phyloP scores from a whole-genome alignment of 2,329 filamentous ascomycete genomes.

The Sporothrix humicola region DNA sequence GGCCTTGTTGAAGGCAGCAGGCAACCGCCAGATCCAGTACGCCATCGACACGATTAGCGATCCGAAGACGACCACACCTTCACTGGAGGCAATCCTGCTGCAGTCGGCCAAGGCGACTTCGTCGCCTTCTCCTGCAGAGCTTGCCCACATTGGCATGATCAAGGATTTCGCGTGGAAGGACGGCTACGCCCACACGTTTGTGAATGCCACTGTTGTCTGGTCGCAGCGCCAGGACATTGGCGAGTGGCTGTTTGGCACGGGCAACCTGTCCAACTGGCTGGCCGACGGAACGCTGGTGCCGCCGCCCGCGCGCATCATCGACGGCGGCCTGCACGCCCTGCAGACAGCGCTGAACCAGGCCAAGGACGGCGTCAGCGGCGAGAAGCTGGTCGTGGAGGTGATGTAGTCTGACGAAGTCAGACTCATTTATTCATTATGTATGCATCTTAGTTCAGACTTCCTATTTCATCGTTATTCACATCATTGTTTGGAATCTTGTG shows the following conservation, averaged over 20 bases:
- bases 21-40: neutral
- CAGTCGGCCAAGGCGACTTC: too few species aligned
- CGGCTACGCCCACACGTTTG: neutral
- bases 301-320: neutral
- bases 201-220: neutral
- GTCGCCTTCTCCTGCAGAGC: neutral
- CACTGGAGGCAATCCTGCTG: neutral
- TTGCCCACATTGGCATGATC: neutral
- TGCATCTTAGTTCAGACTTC: neutral
- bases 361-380: neutral
- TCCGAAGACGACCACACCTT: neutral
- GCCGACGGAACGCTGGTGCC: conserved; percentile 1
- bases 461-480: neutral
- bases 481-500: neutral
- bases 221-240: neutral
- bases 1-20: neutral
- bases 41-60: neutral
- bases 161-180: neutral
- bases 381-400: conserved; percentile 11
- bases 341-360: neutral
- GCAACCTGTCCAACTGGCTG: conserved; percentile 18
- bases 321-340: conserved; percentile 4
- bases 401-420: neutral
- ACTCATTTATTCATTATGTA: neutral
- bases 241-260: conserved; percentile 1